Conservation (phyloP, 805 yeast genomes). For the Kodamaea kaohsiungensis region DNA sequence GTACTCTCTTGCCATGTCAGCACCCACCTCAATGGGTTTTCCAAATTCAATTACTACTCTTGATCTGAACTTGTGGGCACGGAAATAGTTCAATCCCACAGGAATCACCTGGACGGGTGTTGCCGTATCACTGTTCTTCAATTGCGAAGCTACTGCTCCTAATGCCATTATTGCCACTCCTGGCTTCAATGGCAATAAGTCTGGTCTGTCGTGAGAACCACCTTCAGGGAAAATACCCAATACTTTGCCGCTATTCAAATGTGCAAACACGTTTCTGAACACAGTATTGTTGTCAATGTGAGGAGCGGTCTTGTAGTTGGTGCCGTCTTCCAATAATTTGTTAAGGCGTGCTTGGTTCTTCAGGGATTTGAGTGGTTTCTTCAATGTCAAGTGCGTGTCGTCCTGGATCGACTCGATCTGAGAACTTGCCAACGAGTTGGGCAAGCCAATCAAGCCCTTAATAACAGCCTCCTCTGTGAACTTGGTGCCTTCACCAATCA, state of each 20-base stretch:
- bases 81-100: conserved; percentile 45
- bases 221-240: conserved; percentile 48
- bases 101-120: conserved; percentile 35
- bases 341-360: conserved; percentile 18
- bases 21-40: conserved; percentile 37
- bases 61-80: conserved; percentile 41
- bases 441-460: conserved; percentile 40
- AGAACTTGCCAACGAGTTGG: conserved; percentile 36
- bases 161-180: conserved; percentile 49
- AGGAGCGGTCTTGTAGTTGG: conserved; percentile 36
- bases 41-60: conserved; percentile 46
- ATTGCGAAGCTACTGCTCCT: conserved; percentile 36
- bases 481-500: conserved; percentile 35
- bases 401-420: conserved; percentile 31
- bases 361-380: conserved; percentile 24
- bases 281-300: conserved; percentile 40
- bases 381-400: conserved; percentile 29
- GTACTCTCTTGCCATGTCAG: conserved; percentile 29
- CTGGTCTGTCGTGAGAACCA: conserved; percentile 45
- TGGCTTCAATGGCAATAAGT: conserved; percentile 43
- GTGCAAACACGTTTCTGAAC: conserved; percentile 39
- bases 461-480: conserved; percentile 34
- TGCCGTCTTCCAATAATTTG: conserved; percentile 25
- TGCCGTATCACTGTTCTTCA: conserved; percentile 16
- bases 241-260: conserved; percentile 32